A percentile compares a stretch with the other conserved stretches of the same genome.
phyloP scores from a whole-genome alignment of 2,329 filamentous ascomycete species.

The Epichloe glyceriae region DNA sequence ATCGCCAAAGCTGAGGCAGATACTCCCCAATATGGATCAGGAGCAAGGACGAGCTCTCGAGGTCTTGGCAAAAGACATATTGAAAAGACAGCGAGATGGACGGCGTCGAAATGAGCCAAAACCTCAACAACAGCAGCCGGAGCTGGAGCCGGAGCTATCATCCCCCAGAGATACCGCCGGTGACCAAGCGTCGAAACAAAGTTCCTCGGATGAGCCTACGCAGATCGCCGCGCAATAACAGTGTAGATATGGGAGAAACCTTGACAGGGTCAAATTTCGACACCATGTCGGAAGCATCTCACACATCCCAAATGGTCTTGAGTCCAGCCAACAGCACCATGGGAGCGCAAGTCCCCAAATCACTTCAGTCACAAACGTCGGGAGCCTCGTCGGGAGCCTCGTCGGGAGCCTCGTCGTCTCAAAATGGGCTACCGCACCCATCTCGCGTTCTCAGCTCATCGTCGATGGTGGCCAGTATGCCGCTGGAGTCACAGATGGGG shows the following conservation, averaged over 20 bases:
- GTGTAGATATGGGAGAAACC: conserved; percentile 10
- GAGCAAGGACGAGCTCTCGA: conserved; percentile 54
- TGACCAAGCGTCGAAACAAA: background rate
- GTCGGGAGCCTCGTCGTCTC: conserved; percentile 8
- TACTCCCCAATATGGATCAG: conserved; percentile 32
- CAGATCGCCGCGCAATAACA: conserved; percentile 7
- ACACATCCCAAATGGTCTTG: conserved; percentile 13
- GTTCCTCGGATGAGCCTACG: conserved; percentile 7
- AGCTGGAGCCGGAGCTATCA: background rate
- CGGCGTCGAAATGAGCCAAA: conserved; percentile 39
- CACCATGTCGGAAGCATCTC: conserved; percentile 12
- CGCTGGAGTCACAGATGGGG: conserved; percentile 23
- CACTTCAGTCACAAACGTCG: conserved; percentile 12
- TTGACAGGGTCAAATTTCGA: conserved; percentile 13
- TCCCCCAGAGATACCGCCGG: background rate
- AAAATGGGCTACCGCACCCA: conserved; percentile 10
- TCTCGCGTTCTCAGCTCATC: conserved; percentile 15
- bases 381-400: no score
- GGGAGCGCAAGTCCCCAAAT: conserved; percentile 10
- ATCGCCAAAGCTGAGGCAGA: conserved; percentile 40
- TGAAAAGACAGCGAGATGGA: conserved; percentile 63
- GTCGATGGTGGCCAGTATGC: conserved; percentile 10
- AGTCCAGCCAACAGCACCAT: conserved; percentile 10
- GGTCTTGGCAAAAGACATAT: conserved; percentile 59
- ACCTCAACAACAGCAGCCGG: background rate